A percentile compares a stretch with the other conserved stretches of the same genome.
Evolutionary conservation across 1,284 basidiomycete species (phyloP).

Genomic region (Cryptococcus maquisensis): DNA sequence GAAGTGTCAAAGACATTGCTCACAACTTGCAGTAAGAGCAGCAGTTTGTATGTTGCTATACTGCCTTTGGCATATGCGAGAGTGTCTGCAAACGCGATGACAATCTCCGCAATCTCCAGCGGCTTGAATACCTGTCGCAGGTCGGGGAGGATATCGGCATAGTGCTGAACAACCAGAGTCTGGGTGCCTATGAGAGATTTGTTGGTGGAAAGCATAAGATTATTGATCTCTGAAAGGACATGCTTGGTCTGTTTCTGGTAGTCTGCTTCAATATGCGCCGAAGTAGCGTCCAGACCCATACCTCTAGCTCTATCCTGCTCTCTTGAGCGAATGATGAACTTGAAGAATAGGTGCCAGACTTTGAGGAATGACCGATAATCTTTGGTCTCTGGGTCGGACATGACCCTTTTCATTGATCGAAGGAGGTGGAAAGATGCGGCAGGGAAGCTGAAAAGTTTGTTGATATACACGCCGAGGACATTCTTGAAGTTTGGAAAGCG

Average conservation of each 20-base stretch:
- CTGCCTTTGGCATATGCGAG: conserved; percentile 75
- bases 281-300: conserved; percentile 70
- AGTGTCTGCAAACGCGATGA: conserved; percentile 79
- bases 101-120: conserved; percentile 76
- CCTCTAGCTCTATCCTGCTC: conserved; percentile 82
- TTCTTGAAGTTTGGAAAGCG: conserved; percentile 94
- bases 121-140: conserved; percentile 72
- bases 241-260: conserved; percentile 78
- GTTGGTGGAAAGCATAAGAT: conserved; percentile 77
- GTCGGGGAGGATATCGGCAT: conserved; percentile 86
- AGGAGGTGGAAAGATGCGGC: conserved; percentile 75
- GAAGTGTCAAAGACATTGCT: conserved; percentile 83
- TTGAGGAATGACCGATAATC: conserved; percentile 87
- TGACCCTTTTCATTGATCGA: conserved; percentile 77
- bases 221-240: conserved; percentile 75
- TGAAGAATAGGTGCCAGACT: conserved; percentile 93
- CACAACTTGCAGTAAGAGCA: conserved; percentile 87
- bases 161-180: conserved; percentile 88
- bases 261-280: conserved; percentile 75
- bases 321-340: conserved; percentile 81
- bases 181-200: conserved; percentile 89
- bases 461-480: conserved; percentile 88
- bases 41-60: conserved; percentile 84
- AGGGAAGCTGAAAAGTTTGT: conserved; percentile 77
- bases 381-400: conserved; percentile 66